Conservation (phyloP, 2,329 filamentous ascomycete species). For the Thielaviopsis populi region DNA sequence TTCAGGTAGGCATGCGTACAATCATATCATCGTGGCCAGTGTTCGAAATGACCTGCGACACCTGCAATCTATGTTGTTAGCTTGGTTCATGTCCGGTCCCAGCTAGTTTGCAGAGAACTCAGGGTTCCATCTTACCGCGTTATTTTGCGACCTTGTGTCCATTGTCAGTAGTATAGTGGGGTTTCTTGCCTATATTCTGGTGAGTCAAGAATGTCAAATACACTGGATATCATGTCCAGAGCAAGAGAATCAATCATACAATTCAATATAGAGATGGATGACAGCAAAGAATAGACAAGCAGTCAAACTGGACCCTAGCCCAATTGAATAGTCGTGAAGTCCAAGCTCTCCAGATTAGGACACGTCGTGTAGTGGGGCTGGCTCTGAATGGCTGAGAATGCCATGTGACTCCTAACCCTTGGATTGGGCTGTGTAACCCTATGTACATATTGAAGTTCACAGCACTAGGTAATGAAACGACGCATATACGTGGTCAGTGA, state of each 20-base stretch:
- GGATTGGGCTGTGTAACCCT: background rate
- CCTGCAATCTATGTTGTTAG: constrained; percentile 24
- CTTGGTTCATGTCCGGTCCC: constrained; percentile 5
- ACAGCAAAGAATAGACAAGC: background rate
- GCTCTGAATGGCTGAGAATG: background rate
- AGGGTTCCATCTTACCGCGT: constrained; percentile 11
- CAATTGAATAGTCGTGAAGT: background rate
- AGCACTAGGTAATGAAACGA: no score
- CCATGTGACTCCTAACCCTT: constrained; percentile 8
- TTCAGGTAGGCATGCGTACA: constrained; percentile 44
- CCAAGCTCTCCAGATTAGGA: constrained; percentile 11
- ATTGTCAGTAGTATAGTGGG: background rate
- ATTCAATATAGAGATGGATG: background rate
- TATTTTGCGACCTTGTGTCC: background rate
- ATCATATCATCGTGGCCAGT: constrained; percentile 93
- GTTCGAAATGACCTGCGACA: constrained; percentile 32
- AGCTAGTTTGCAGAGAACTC: background rate
- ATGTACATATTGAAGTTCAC: background rate
- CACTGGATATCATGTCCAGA: background rate
- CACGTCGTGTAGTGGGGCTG: constrained; percentile 15
- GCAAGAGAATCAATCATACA: background rate
- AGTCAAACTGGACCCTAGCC: background rate
- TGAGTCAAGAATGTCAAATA: background rate
- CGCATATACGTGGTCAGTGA: no score
- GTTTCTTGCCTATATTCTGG: background rate